Evolutionary conservation across 768 basidiomycete genomes (phyloP).

Genomic region (Suillus variegatus): DNA sequence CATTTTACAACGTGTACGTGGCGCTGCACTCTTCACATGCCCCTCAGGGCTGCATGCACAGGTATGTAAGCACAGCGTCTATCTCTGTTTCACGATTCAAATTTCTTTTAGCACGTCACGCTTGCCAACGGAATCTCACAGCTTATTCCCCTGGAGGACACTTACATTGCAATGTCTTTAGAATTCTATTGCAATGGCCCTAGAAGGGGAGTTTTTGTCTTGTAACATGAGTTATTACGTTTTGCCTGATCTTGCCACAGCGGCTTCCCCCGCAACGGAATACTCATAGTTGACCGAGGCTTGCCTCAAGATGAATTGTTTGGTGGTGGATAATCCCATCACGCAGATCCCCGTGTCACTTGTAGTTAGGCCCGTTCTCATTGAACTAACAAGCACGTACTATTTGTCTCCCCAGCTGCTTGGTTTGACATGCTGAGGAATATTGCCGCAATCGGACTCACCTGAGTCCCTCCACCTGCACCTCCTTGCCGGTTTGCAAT

Average conservation of each 20-base stretch:
- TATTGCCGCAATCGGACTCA: not conserved
- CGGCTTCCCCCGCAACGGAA: not conserved
- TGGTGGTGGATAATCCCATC: not conserved
- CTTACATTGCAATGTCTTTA: not conserved
- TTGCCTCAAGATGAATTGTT: not conserved
- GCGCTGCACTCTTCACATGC: not conserved
- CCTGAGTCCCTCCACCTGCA: not conserved
- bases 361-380: not conserved
- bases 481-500: not conserved
- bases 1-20: not conserved
- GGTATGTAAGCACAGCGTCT: not conserved
- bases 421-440: not conserved
- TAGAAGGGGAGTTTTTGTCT: not conserved
- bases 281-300: not conserved
- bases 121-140: not conserved
- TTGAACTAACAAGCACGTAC: not conserved
- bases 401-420: not conserved
- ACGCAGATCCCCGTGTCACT: not conserved
- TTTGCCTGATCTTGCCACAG: not conserved
- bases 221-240: not conserved
- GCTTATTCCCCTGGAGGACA: not conserved
- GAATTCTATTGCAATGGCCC: not conserved
- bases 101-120: not conserved
- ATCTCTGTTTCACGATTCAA: not conserved
- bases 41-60: not conserved